Evolutionary conservation across 768 basidiomycete species (phyloP).

Genomic region (Lactifluus rugatus): DNA sequence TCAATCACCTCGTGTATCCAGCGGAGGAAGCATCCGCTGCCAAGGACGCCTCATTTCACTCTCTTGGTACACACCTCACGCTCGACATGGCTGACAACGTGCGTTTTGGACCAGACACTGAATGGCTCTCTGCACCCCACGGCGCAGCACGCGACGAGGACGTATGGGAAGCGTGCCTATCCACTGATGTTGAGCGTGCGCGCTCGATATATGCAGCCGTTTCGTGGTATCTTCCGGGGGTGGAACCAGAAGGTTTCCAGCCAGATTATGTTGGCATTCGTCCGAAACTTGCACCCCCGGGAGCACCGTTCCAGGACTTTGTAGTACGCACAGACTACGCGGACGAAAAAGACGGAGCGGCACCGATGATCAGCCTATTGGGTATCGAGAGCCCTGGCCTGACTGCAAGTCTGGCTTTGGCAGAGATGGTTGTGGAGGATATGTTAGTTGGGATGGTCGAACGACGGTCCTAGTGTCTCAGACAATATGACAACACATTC

Average conservation of each 20-base stretch:
- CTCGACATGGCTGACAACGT: constrained; percentile 78
- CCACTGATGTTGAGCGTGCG: constrained; percentile 51
- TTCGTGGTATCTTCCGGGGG: constrained; percentile 59
- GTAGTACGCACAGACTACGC: constrained; percentile 53
- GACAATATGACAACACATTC: neutral
- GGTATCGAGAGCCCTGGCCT: constrained; percentile 92
- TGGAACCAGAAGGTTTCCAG: constrained; percentile 49
- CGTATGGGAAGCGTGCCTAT: constrained; percentile 66
- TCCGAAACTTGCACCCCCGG: constrained; percentile 74
- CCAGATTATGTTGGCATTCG: constrained; percentile 82
- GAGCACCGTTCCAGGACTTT: constrained; percentile 79
- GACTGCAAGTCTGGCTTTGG: constrained; percentile 80
- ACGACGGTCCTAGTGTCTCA: neutral
- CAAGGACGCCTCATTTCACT: constrained; percentile 53
- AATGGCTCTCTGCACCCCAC: constrained; percentile 62
- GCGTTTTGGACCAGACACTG: constrained; percentile 87
- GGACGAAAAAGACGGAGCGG: constrained; percentile 24
- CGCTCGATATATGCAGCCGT: constrained; percentile 63
- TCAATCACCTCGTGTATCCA: constrained; percentile 83
- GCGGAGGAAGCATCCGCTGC: constrained; percentile 60
- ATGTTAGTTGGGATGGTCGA: constrained; percentile 28
- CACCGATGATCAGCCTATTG: constrained; percentile 68
- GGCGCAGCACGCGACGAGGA: constrained; percentile 42
- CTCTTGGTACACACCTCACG: constrained; percentile 87
- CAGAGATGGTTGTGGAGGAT: constrained; percentile 67